Conservation (phyloP, 805 yeast genomes). For the Ascoidea asiatica region DNA sequence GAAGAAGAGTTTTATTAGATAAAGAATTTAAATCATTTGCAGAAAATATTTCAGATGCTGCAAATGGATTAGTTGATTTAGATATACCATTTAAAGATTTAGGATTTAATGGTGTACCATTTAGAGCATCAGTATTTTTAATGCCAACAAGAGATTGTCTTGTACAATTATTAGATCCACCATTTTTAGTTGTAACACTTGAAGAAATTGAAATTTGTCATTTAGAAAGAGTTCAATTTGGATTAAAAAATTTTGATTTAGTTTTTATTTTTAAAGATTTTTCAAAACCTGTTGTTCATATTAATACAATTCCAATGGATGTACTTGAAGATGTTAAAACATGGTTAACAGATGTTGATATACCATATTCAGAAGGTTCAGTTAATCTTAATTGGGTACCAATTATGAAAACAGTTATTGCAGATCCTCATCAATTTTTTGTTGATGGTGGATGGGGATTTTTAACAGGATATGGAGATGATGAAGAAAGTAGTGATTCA, state of each 20-base stretch:
- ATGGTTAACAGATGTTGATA: constrained; percentile 96
- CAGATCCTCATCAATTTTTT: constrained; percentile 92
- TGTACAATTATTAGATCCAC: constrained; percentile 88
- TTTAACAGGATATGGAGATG: constrained; percentile 79
- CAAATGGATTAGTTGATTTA: constrained; percentile 71
- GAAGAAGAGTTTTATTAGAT: constrained; percentile 80
- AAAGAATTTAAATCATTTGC: constrained; percentile 84
- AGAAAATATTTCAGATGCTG: constrained; percentile 80
- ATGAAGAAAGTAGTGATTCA: constrained; percentile 52
- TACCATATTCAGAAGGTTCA: constrained; percentile 89
- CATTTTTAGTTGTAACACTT: constrained; percentile 81
- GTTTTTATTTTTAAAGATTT: constrained; percentile 96
- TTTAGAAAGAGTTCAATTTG: constrained; percentile 94
- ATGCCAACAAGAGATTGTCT: constrained; percentile 97
- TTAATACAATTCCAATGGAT: constrained; percentile 91
- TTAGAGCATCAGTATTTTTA: constrained; percentile 83
- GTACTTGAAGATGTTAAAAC: constrained; percentile 83
- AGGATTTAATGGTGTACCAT: constrained; percentile 96
- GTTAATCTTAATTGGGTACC: constrained; percentile 92
- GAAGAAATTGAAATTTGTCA: constrained; percentile 91
- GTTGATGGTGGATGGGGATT: constrained; percentile 94
- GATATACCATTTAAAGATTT: constrained; percentile 93
- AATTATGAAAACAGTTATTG: constrained; percentile 84
- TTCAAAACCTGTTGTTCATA: constrained; percentile 73
- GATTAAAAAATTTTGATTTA: constrained; percentile 88